Evolutionary conservation across 169 alveolate species (phyloP).

Genomic region (Fabrea salina): DNA sequence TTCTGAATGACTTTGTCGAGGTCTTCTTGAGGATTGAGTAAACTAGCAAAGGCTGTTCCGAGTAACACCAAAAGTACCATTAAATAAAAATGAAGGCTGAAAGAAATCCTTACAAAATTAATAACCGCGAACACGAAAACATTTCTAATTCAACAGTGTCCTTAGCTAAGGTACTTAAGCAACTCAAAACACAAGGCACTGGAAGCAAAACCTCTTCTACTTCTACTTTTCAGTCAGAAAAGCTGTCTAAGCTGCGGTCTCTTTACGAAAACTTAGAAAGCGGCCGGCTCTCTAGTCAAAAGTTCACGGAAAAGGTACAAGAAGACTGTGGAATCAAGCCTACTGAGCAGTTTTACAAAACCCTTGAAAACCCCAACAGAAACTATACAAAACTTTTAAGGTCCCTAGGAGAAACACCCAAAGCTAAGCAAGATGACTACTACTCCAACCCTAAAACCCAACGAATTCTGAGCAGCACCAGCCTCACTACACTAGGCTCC

Average conservation of each 20-base stretch:
- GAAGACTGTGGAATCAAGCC: slow-evolving; percentile 10
- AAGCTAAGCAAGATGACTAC: not conserved
- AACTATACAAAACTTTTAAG: not conserved
- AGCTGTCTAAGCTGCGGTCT: not conserved
- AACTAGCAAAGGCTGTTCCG: not conserved
- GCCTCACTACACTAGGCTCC: not conserved
- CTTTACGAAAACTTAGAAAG: slow-evolving; percentile 5
- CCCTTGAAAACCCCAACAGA: slow-evolving; percentile 6
- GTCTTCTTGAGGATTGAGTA: not conserved
- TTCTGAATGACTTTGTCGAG: not conserved
- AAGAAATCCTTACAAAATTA: slow-evolving; percentile 10
- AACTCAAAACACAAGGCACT: not conserved
- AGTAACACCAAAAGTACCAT: not conserved
- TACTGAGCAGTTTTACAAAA: not conserved
- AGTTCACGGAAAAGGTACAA: not conserved
- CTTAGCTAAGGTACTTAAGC: not conserved
- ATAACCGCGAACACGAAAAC: slow-evolving; percentile 11
- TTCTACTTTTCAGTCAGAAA: not conserved
- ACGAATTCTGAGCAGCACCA: not conserved
- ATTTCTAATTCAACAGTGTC: not conserved
- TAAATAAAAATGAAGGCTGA: slow-evolving; percentile 30
- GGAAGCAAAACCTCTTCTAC: not conserved
- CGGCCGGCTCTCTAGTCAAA: not conserved
- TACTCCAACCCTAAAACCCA: not conserved
- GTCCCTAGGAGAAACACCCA: not conserved